Conservation (phyloP, 768 basidiomycete species). For the Kwoniella dejecticola region DNA sequence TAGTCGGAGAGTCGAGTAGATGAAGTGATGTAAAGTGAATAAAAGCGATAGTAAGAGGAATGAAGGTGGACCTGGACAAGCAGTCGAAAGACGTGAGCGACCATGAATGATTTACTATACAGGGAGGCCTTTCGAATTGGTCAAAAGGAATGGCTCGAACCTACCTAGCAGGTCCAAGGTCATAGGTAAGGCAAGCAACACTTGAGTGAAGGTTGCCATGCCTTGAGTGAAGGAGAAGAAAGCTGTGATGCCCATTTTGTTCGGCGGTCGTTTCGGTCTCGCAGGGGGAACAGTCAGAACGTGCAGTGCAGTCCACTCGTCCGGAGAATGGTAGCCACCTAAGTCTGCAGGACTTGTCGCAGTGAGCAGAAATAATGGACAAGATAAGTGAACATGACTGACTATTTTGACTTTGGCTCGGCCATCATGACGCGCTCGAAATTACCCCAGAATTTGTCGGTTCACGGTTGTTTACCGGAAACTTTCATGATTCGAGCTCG, state of each 20-base stretch:
- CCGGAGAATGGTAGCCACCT: too few species aligned
- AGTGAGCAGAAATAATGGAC: too few species aligned
- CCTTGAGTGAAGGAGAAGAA: slow-evolving; percentile 36
- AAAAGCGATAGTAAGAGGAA: slow-evolving; percentile 56
- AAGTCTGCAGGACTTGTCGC: too few species aligned
- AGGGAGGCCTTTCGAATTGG: too few species aligned
- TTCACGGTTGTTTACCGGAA: neutral
- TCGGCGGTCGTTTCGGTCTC: neutral
- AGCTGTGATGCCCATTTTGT: slow-evolving; percentile 28
- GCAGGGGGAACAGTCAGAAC: neutral
- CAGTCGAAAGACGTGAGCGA: too few species aligned
- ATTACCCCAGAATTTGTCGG: neutral
- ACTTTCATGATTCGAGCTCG: too few species aligned
- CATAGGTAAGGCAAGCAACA: slow-evolving; percentile 54
- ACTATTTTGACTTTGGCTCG: neutral
- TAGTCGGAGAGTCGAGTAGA: slow-evolving; percentile 54
- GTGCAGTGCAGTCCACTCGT: too few species aligned
- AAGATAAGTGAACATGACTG: neutral
- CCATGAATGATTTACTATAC: too few species aligned
- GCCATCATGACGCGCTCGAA: neutral
- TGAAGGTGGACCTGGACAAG: slow-evolving; percentile 52
- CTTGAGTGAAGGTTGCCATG: slow-evolving; percentile 49
- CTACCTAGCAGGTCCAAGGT: slow-evolving; percentile 53
- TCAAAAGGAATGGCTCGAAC: too few species aligned
- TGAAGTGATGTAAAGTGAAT: slow-evolving; percentile 52